These are phyloP conservation scores for Mycena metata DNA, from an alignment of 768 basidiomycete genomes.

Conservation along the genomic window DNA sequence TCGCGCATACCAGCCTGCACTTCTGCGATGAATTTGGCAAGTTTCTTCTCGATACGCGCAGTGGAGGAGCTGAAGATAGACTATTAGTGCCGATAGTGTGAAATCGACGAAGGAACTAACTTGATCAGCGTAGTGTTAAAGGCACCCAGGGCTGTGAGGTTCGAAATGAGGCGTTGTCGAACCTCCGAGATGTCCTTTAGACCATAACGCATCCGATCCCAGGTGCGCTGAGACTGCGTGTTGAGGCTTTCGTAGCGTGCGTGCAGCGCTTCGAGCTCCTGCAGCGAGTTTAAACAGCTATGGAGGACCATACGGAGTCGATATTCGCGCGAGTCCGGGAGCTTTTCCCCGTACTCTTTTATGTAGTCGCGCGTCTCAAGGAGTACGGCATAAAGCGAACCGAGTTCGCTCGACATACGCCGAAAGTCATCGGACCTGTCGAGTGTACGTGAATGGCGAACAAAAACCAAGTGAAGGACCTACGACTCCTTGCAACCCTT, in stretches of 20 bases:
- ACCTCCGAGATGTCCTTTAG: conserved; percentile 35
- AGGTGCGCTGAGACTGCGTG: conserved; percentile 36
- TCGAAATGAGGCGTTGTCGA: conserved; percentile 28
- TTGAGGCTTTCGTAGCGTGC: conserved; percentile 32
- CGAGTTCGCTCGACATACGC: conserved; percentile 20
- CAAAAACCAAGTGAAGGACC: background rate
- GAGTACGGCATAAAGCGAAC: conserved; percentile 21
- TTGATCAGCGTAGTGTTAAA: conserved; percentile 31
- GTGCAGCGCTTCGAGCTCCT: conserved; percentile 33
- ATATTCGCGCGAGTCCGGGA: conserved; percentile 29
- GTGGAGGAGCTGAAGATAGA: conserved; percentile 32
- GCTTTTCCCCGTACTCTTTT: conserved; percentile 26
- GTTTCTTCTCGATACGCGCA: conserved; percentile 32
- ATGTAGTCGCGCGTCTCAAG: conserved; percentile 28
- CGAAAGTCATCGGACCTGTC: conserved; percentile 28
- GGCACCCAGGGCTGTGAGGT: conserved; percentile 23
- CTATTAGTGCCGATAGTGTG: background rate
- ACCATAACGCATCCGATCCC: conserved; percentile 40
- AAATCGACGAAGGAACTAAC: conserved; percentile 11
- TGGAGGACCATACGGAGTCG: conserved; percentile 28
- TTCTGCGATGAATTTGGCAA: conserved; percentile 35
- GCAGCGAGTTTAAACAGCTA: conserved; percentile 15
- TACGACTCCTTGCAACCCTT: conserved; percentile 32
- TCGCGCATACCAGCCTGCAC: conserved; percentile 37
- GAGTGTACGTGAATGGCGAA: background rate